Evolutionary conservation across 441 rosid species (phyloP).

Genomic region (Daphne laureola): DNA sequence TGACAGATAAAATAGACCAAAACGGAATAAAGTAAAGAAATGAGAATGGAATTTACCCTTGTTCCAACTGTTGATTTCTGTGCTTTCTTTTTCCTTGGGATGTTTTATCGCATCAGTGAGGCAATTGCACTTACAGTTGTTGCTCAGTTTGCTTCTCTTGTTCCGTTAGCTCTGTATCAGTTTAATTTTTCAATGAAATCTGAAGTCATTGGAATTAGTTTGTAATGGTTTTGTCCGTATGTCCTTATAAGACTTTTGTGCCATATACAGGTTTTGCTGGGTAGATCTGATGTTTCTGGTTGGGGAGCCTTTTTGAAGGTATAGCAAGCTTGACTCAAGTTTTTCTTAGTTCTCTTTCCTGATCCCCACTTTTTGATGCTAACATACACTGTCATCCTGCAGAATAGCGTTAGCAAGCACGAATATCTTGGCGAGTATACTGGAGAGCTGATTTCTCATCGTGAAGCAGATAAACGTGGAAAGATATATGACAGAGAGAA

Average conservation of each 20-base stretch:
- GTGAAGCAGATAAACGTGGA: conserved; percentile 99
- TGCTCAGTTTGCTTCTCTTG: too few relatives aligned
- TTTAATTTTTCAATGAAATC: not conserved
- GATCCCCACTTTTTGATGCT: conserved; percentile 13
- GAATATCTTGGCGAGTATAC: conserved; percentile 98
- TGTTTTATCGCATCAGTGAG: too few relatives aligned
- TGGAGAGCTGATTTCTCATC: conserved; percentile 93
- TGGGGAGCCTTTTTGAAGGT: conserved; percentile 99
- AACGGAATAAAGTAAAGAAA: too few relatives aligned
- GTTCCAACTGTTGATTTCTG: too few relatives aligned
- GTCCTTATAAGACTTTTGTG: conserved; percentile 2
- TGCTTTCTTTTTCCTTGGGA: too few relatives aligned
- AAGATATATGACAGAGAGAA: conserved; percentile 98
- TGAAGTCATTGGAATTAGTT: not conserved
- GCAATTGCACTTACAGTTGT: too few relatives aligned
- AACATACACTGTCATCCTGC: conserved; percentile 16
- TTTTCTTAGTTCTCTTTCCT: conserved; percentile 12
- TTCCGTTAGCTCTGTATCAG: not conserved
- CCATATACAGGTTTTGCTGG: conserved; percentile 76
- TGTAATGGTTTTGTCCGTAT: conserved; percentile 1
- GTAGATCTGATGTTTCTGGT: conserved; percentile 93
- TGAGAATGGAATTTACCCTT: too few relatives aligned
- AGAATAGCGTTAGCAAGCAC: conserved; percentile 92
- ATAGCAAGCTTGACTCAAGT: conserved; percentile 3
- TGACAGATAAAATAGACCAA: too few relatives aligned